These are phyloP conservation scores for Oryza glaberrima DNA, from an alignment of 176 grass and related monocot species.

Conservation along the genomic window DNA sequence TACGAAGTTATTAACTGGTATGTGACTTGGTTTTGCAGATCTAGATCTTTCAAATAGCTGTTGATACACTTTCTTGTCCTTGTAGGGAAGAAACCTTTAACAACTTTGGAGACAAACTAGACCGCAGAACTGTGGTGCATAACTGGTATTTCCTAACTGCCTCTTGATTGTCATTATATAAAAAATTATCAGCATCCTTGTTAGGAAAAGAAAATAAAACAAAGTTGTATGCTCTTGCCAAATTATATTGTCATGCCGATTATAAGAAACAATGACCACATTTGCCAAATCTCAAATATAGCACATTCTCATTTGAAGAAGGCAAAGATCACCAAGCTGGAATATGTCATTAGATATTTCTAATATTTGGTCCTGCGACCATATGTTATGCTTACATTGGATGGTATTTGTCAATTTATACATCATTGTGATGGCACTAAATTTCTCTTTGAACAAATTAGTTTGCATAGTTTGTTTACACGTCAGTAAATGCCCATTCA, in stretches of 20 bases:
- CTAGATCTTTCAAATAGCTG: neutral
- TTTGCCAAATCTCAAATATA: neutral
- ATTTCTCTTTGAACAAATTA: conserved; percentile 2
- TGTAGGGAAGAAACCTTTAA: conserved; percentile 97
- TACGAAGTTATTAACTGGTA: conserved; percentile 92
- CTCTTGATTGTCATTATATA: neutral
- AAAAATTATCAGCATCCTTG: conserved; percentile 21
- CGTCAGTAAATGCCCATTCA: neutral
- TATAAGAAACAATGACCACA: neutral
- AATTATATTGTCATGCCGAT: neutral
- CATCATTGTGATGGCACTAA: no score
- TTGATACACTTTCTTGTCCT: conserved; percentile 30
- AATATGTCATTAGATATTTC: neutral
- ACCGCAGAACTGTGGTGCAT: conserved; percentile 84
- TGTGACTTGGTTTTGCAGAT: conserved; percentile 11
- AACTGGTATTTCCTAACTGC: conserved; percentile 73
- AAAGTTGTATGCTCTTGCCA: neutral
- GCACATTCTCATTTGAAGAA: neutral
- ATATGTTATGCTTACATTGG: neutral
- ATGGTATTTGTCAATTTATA: no score
- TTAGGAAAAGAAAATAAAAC: conserved; percentile 1
- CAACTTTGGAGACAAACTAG: conserved; percentile 79
- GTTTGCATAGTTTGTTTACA: neutral
- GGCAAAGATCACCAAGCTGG: neutral
- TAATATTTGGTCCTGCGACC: neutral